Evolutionary conservation across 108 stramenopile species (phyloP).

Genomic region (Heterococcus sp.): DNA sequence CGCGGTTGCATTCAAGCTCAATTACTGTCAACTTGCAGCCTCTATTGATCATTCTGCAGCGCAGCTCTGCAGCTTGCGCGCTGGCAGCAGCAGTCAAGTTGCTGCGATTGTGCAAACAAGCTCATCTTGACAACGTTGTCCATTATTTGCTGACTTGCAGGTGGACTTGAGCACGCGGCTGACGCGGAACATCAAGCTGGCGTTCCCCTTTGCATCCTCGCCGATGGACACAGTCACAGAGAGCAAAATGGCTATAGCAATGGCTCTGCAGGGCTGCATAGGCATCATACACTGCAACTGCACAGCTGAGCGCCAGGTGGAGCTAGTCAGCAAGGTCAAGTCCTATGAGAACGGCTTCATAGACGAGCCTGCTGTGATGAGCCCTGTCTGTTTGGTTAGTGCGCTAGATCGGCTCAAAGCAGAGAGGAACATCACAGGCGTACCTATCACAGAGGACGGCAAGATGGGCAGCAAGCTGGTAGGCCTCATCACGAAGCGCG

Average conservation of each 20-base stretch:
- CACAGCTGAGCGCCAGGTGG: conserved; percentile 66
- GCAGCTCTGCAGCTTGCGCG: too few relatives aligned
- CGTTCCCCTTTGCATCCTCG: conserved; percentile 88
- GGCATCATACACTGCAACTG: conserved; percentile 98
- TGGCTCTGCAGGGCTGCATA: conserved; percentile 98
- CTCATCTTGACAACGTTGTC: too few relatives aligned
- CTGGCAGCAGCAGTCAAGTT: too few relatives aligned
- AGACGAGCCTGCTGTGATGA: conserved; percentile 86
- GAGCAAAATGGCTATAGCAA: conserved; percentile 91
- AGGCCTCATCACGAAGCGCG: conserved; percentile 94
- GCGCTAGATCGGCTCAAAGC: conserved; percentile 67
- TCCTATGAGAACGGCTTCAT: conserved; percentile 99
- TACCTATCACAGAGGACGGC: conserved; percentile 95
- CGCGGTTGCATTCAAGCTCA: too few relatives aligned
- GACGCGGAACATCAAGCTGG: conserved; percentile 66
- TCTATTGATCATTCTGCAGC: too few relatives aligned
- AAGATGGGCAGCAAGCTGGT: conserved; percentile 89
- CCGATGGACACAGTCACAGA: conserved; percentile 98
- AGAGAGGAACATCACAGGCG: conserved; percentile 59
- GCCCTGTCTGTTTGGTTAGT: conserved; percentile 76
- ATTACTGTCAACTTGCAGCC: too few relatives aligned
- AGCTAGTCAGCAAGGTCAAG: conserved; percentile 74
- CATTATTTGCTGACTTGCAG: neutral
- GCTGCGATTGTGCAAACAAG: too few relatives aligned
- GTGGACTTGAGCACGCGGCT: conserved; percentile 85